Base-by-base conservation (phyloP, 2,329 filamentous ascomycete genomes). In the Fusarium citri region DNA sequence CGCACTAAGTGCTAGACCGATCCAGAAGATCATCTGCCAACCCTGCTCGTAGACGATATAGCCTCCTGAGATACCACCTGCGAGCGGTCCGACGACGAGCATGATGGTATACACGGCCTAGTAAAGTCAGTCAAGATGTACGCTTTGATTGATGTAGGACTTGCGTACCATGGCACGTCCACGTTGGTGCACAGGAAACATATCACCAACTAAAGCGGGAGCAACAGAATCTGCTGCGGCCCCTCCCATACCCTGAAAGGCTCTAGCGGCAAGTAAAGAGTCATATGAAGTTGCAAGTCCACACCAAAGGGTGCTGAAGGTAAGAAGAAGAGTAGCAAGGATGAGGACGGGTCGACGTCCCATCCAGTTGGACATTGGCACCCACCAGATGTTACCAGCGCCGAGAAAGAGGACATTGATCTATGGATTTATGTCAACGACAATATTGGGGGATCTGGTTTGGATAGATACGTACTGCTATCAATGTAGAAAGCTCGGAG, bases 121-220 rank as follows among this genome's bases (percentile, higher is more conserved):
- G 10, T 11, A 0, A 2, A 0, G 2, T 42, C 1, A 15, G 30
- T 59, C 0, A 46, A 26, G 4, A 9, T 11, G 34, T 5, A 37
- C 9, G 0, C 3, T 4, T 14, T 15, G 6, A 10, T n/a, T 22
- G 3, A 4, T 6, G 1, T 4, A 1, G 3, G 11, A 10, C 3
- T 2, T 3, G 9, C 14, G 3, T 26, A 69, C 72, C 72, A 81
- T 81, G 15, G 78, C 78, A 14, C 73, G 49, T 5, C 79, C 78
- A 1, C 80, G 75, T 20, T 80, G 73, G 20, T 80, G 76, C 0
- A 81, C 63, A 8, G 80, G 80, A 20, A 77, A 81, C 23, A 81
- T 65, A 14, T 81, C 80, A 3, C 79, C 80, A 6, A 80, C 66
- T 1, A 80, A 40, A 0, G 76, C 78, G 0, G 79, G 78, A 0